Base-by-base conservation (phyloP, 2,329 filamentous ascomycete species). In the Rhexocercosporidium sp. region DNA sequence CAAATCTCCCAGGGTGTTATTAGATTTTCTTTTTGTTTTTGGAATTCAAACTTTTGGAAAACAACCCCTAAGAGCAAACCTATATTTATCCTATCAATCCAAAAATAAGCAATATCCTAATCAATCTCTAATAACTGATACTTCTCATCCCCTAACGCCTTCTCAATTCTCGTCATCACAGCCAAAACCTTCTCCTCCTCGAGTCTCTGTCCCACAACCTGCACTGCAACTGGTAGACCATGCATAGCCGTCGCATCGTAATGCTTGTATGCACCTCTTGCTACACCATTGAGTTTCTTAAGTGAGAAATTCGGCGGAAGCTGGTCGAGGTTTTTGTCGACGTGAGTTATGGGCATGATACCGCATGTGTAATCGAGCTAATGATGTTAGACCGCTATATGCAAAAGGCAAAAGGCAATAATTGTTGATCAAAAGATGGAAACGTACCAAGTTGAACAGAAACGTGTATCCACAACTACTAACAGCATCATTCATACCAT, bases 401-500 rank as follows among this genome's bases (percentile, higher is more conserved):
- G 8, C 4, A 51, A 59, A 25, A 11, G n/a, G 5, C 49, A 18
- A 11, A 29, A 29, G n/a, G 14, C 34, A 7, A 16, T 20, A 4
- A n/a, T 3, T 8, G 44, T 4, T 4, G 3, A 18, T 47, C 4
- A n/a, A 20, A 8, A 22, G n/a, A 1, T 22, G 20, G 9, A 18
- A 11, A 81, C 87, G 79, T 81, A 92, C 90, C 75, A 97, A 72
- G 74, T 97, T 97, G 82, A 96, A 98, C 65, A 97, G 80, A 77
- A 97, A 97, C 0, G 94, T 97, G 76, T 98, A 97, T 0, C 93
- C 94, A 75, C 94, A 97, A 72, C 90, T 93, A 69, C 91, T 92
- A 53, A 96, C 89, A 2, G 93, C 93, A 73, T 95, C 90, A 72
- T 88, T 87, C 93, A 97, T 97, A 0, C 89, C 94, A 56, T 90